These are phyloP conservation scores for Tilletia indica DNA, from an alignment of 1,284 basidiomycete genomes.

Conservation along the genomic window DNA sequence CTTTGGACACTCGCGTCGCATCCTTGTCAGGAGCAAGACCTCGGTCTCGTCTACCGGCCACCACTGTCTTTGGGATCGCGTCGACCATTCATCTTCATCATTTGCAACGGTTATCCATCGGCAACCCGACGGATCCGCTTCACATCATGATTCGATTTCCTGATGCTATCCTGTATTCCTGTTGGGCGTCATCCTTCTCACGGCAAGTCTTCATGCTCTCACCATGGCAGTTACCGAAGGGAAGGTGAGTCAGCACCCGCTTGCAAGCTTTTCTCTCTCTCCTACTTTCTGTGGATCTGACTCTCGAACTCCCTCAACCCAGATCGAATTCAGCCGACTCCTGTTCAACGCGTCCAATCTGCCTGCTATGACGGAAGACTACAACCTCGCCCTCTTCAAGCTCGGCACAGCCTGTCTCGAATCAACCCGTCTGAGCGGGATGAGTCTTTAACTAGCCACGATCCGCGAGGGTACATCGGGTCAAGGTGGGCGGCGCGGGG, in stretches of 20 bases:
- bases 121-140: conserved; percentile 22
- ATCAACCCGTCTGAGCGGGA: conserved; percentile 43
- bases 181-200: conserved; percentile 35
- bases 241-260: not conserved
- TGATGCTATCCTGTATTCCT: conserved; percentile 36
- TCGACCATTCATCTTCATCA: conserved; percentile 39
- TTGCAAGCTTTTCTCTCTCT: no score
- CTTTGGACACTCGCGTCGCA: conserved; percentile 12
- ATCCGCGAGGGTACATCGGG: conserved; percentile 38
- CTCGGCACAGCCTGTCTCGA: conserved; percentile 50
- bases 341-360: conserved; percentile 37
- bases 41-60: conserved; percentile 32
- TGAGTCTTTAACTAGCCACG: conserved; percentile 37
- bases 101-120: conserved; percentile 19
- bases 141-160: conserved; percentile 40
- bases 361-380: conserved; percentile 43
- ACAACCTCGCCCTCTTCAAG: conserved; percentile 46
- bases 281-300: no score
- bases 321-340: conserved; percentile 32
- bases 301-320: no score
- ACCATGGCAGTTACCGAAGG: conserved; percentile 44
- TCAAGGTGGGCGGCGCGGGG: conserved; percentile 39
- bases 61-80: conserved; percentile 36
- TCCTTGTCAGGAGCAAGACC: not conserved
- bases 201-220: conserved; percentile 40